Evolutionary conservation across 129 eudicot species (phyloP).

Genomic region (Flaveria ramosissima): DNA sequence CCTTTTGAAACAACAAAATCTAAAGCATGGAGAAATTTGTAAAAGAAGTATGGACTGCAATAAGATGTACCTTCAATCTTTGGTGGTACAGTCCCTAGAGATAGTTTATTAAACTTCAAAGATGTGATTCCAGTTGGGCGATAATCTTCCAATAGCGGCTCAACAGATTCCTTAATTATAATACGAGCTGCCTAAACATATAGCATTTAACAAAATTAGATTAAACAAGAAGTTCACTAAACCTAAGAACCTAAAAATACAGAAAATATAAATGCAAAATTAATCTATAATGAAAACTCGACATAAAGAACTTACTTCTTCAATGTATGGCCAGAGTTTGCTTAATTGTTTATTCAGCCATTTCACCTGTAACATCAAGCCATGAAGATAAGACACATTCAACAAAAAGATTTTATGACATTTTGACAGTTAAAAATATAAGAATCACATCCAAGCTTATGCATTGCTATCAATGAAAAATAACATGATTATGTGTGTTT

Average conservation of each 20-base stretch:
- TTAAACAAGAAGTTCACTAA: neutral
- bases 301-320: constrained; percentile 64
- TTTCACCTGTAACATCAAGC: constrained; percentile 71
- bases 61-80: constrained; percentile 79
- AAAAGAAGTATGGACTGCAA: neutral
- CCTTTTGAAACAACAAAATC: neutral
- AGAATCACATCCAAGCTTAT: neutral
- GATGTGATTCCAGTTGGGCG: constrained; percentile 94
- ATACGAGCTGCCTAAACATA: constrained; percentile 76
- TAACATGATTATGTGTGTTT: neutral
- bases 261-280: neutral
- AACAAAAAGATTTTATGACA: neutral
- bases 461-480: too few species aligned
- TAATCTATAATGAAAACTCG: neutral
- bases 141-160: constrained; percentile 91
- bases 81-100: constrained; percentile 97
- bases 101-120: constrained; percentile 79
- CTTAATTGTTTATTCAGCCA: constrained; percentile 91
- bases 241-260: neutral
- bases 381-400: constrained; percentile 9
- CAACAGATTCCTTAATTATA: constrained; percentile 86
- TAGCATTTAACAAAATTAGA: constrained; percentile 24
- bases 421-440: neutral
- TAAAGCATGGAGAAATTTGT: neutral
- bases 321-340: constrained; percentile 95